Conservation (phyloP, 352 stramenopile genomes). For the Globisporangium takayamanum region DNA sequence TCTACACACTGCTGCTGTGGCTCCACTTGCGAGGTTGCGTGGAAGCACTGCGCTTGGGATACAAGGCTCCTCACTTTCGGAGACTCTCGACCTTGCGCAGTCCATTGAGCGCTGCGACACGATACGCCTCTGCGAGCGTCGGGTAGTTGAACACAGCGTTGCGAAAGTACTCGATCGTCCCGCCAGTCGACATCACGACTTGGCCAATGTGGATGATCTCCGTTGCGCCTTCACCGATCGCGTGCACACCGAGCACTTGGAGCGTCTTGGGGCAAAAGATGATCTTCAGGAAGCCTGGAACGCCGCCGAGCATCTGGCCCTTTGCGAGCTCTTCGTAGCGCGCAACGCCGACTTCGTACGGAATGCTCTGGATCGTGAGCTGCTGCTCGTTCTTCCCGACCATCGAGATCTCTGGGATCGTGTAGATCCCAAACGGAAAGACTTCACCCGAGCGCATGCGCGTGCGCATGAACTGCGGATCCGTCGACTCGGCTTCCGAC, state of each 20-base stretch:
- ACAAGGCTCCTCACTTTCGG: conserved; percentile 15
- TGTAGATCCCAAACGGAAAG: conserved; percentile 87
- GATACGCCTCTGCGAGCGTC: conserved; percentile 84
- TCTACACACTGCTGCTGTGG: neutral
- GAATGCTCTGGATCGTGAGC: conserved; percentile 62
- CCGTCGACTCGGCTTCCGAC: conserved; percentile 40
- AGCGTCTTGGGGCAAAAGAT: conserved; percentile 78
- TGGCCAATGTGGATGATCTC: conserved; percentile 89
- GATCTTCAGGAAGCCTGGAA: conserved; percentile 79
- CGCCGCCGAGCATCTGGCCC: conserved; percentile 79
- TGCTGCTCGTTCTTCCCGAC: conserved; percentile 88
- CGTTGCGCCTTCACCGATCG: conserved; percentile 81
- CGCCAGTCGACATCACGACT: conserved; percentile 79
- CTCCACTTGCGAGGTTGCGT: too few species aligned
- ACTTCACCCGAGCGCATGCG: conserved; percentile 84
- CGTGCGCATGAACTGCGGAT: conserved; percentile 62
- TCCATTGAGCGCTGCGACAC: conserved; percentile 71
- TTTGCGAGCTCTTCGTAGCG: conserved; percentile 82
- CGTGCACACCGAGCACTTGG: conserved; percentile 72
- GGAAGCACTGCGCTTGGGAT: too few species aligned
- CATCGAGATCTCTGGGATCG: conserved; percentile 86
- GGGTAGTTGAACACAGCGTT: conserved; percentile 92
- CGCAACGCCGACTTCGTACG: conserved; percentile 74
- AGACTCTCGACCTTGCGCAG: conserved; percentile 65
- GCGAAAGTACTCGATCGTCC: conserved; percentile 86